Conservation (phyloP, 805 yeast species). For the Yarrowia keelungensis region DNA sequence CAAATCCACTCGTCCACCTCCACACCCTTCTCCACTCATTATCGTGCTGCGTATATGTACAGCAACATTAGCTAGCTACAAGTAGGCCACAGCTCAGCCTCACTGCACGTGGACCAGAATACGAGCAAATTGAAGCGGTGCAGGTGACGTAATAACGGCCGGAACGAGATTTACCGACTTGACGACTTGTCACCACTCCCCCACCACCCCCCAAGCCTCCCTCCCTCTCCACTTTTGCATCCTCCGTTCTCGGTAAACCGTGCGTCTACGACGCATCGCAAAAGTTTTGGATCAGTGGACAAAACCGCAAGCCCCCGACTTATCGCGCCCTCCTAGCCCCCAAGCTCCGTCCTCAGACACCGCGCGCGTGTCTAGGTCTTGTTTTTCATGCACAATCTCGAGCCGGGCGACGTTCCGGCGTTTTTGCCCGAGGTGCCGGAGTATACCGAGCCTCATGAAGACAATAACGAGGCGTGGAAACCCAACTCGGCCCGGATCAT, state of each 20-base stretch:
- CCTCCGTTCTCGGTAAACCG: conserved; percentile 10
- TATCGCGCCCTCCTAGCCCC: too few relatives aligned
- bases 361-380: not conserved
- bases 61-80: conserved; percentile 3
- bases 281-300: conserved; percentile 23
- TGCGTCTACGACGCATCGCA: conserved; percentile 14
- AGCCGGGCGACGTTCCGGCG: conserved; percentile 33
- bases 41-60: conserved; percentile 15
- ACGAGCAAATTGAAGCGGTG: not conserved
- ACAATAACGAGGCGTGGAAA: conserved; percentile 29
- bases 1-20: not conserved
- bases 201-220: not conserved
- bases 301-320: not conserved
- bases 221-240: conserved; percentile 1
- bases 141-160: too few relatives aligned
- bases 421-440: conserved; percentile 18
- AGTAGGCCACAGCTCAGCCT: too few relatives aligned
- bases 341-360: too few relatives aligned
- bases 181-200: not conserved
- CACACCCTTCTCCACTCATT: not conserved
- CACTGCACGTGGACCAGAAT: not conserved
- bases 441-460: conserved; percentile 1
- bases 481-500: conserved; percentile 54
- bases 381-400: conserved; percentile 24
- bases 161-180: too few relatives aligned